Base-by-base conservation (phyloP, 2,329 filamentous ascomycete genomes). In the Dactylellina sp. region DNA sequence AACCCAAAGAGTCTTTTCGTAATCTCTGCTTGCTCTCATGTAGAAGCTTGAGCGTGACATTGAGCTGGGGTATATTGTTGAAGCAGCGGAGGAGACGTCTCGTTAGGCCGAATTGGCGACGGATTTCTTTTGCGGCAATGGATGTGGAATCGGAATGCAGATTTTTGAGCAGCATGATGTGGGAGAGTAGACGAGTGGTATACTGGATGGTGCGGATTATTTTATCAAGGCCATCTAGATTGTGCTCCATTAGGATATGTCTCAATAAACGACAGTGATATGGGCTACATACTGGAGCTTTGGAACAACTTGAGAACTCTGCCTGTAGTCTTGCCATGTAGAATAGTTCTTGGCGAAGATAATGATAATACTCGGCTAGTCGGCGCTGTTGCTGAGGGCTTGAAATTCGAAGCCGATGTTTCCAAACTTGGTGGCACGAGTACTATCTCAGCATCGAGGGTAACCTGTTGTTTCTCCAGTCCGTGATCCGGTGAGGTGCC, bases 151-250 rank as follows among this genome's bases (percentile, higher is more conserved):
- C 32, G 2, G 40, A 63, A 39, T 68, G 71, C 20, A 68, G 56
- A 20, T 68, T 32, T 25, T 63, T 63, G 2, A 68, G 37, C 35
- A 68, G 62, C 71, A 66, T 66, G 24, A 66, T 63, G n/a, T 75
- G 71, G 6, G 71, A 61, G 12, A 68, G 4, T 6, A 75, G 47
- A 12, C 71, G 62, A 32, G 71, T 49, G 6, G 57, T 68, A 20
- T 66, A 75, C 49, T 75, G 71, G 4, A 75, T 68, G 44, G 71
- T 75, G 14, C 71, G 71, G 32, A 75, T 57, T 18, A 75, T 60
- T 40, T 75, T 75, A 46, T 75, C 71, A 18, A 75, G 56, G 24
- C 71, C 71, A 25, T 68, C 71, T 75, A 32, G 28, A 32, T 32
- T 18, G 0, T 16, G 9, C 18, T 16, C 24, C 7, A 9, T 47